Base-by-base conservation (phyloP, 179 eudicot species). In the Amaranthus tricolor region DNA sequence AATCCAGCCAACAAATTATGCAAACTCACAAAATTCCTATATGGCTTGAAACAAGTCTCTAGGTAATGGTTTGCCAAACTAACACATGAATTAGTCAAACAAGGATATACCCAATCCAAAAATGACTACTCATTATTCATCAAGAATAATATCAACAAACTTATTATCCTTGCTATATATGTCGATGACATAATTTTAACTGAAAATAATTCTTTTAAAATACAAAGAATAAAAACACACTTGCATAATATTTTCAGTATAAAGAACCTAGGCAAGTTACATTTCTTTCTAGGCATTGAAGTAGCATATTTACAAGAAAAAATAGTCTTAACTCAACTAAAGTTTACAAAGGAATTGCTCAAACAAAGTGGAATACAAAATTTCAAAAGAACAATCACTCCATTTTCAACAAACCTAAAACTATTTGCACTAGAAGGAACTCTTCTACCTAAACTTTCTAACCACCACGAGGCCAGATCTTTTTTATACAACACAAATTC, bases 1-100 rank as follows among this genome's bases (percentile, higher is more conserved):
- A 53, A 14, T 15, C 24, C 71, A 48, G 4, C n/a, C 5, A 7
- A 14, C 17, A 2, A 21, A 10, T 65, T 59, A 0, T 71, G 74
- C 54, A 71, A 71, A 7, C 40, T 71, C 0, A n/a, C 15, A 6
- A 71, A 45, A 14, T 57, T 54, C 1, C 8, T 71, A 9, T 58
- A 71, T 71, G 66, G 66, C 0, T 54, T 59, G n/a, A n/a, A n/a
- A n/a, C n/a, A n/a, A n/a, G n/a, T n/a, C n/a, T n/a, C n/a, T n/a
- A n/a, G n/a, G n/a, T 2, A 71, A 71, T 9, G 63, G 44, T 55
- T 56, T 58, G 31, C 43, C 1, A 71, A 71, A 15, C 65, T 71
- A 1, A n/a, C 63, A 0, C 0, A 2, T 0, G 50, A 31, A 1
- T 14, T 58, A 0, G 1, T 71, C 0, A 6, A 0, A 0, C 7